These are phyloP conservation scores for Ganoderma resinaceum DNA, from an alignment of 1,284 basidiomycete genomes.

Conservation along the genomic window DNA sequence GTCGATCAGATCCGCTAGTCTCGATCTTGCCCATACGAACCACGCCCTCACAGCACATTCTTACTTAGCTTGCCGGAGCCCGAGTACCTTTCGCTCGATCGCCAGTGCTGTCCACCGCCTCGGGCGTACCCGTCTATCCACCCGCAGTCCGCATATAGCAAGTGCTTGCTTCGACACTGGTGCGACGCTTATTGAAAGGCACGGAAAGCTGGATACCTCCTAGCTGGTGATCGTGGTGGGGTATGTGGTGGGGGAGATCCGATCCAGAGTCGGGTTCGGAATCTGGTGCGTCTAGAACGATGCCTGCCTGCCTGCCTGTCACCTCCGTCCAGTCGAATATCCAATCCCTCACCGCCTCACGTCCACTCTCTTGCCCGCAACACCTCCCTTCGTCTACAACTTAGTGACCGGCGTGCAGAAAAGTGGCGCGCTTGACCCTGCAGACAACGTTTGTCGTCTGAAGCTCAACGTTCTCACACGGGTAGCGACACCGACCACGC, in stretches of 20 bases:
- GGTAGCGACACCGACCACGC: background rate
- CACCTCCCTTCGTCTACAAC: background rate
- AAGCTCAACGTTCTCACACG: background rate
- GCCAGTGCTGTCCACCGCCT: background rate
- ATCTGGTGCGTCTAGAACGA: background rate
- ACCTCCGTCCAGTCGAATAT: background rate
- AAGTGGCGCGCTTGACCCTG: background rate
- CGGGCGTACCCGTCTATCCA: background rate
- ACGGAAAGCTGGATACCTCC: background rate
- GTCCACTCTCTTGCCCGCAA: background rate
- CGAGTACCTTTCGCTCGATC: background rate
- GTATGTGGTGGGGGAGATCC: background rate
- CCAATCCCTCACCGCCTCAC: background rate
- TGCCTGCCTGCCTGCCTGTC: background rate
- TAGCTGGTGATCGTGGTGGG: background rate
- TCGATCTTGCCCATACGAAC: background rate
- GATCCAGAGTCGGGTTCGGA: background rate
- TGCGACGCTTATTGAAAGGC: background rate
- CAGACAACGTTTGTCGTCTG: background rate
- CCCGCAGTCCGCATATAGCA: conserved; percentile 3
- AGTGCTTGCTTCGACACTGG: background rate
- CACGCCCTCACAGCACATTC: background rate
- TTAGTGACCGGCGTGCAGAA: background rate
- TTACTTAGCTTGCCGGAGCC: background rate
- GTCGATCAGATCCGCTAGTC: conserved; percentile 1